These are phyloP conservation scores for Eutrema japonicum DNA, from an alignment of 345 rosid genomes.

Conservation along the genomic window DNA sequence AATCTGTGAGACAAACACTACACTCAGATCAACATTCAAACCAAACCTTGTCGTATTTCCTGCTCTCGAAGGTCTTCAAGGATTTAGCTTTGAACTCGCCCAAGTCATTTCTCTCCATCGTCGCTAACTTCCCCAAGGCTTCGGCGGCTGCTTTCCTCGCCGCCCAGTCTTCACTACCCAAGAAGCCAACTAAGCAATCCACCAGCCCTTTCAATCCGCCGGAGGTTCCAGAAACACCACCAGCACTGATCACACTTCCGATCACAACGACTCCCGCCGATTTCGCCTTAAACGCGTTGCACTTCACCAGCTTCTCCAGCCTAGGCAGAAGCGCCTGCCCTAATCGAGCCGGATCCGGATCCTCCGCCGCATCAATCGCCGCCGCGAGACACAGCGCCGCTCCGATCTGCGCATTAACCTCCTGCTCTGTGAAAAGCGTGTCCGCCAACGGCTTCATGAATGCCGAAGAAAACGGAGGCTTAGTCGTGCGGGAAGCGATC, in stretches of 20 bases:
- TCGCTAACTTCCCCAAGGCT: conserved; percentile 73
- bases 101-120: conserved; percentile 66
- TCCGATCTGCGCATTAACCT: conserved; percentile 73
- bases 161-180: conserved; percentile 83
- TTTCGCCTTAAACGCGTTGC: conserved; percentile 72
- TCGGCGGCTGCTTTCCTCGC: conserved; percentile 90
- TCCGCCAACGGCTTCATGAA: conserved; percentile 77
- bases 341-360: conserved; percentile 66
- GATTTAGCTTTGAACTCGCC: conserved; percentile 70
- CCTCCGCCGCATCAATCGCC: conserved; percentile 70
- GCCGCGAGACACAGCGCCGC: conserved; percentile 87
- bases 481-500: conserved; percentile 61
- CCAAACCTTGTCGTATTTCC: conserved; percentile 82
- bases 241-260: conserved; percentile 82
- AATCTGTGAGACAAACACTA: conserved; percentile 19
- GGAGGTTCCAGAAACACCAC: conserved; percentile 54
- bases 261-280: conserved; percentile 75
- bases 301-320: conserved; percentile 75
- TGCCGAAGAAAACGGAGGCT: conserved; percentile 57
- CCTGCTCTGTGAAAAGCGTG: conserved; percentile 91
- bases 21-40: conserved; percentile 9
- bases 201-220: conserved; percentile 63
- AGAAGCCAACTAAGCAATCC: conserved; percentile 65
- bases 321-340: conserved; percentile 58
- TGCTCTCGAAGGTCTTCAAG: conserved; percentile 69